Evolutionary conservation across 495 filamentous ascomycete genomes (phyloP).

Genomic region (Collariella sp.): DNA sequence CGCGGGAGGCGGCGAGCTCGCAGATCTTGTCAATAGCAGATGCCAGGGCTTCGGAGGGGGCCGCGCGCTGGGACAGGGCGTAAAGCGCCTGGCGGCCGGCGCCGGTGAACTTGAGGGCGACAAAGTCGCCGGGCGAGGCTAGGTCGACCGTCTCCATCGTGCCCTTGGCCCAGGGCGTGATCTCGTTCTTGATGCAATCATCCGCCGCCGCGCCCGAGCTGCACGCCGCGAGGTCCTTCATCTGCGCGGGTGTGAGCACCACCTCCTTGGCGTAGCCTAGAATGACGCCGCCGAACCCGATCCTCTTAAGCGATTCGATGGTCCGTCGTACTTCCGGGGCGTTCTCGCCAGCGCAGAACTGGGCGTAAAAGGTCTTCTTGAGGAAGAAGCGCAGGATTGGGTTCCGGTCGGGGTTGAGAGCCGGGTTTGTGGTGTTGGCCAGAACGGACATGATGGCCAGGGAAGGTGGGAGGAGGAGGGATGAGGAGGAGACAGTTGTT

Average conservation of each 20-base stretch:
- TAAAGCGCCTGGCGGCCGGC: constrained; percentile 70
- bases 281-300: constrained; percentile 71
- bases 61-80: constrained; percentile 47
- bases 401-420: constrained; percentile 52
- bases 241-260: constrained; percentile 48
- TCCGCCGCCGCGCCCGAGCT: constrained; percentile 28
- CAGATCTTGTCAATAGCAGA: constrained; percentile 68
- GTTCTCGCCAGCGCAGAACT: constrained; percentile 76
- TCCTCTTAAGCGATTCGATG: constrained; percentile 48
- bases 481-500: constrained; percentile 71
- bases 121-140: constrained; percentile 67
- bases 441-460: constrained; percentile 60
- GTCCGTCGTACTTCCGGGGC: constrained; percentile 51
- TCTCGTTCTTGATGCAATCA: constrained; percentile 48
- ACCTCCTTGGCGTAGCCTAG: constrained; percentile 71
- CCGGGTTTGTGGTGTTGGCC: constrained; percentile 54
- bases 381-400: constrained; percentile 49
- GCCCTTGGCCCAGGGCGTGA: constrained; percentile 64
- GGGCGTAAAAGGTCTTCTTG: constrained; percentile 71
- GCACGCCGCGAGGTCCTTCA: constrained; percentile 29
- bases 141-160: constrained; percentile 70
- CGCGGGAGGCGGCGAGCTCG: constrained; percentile 58
- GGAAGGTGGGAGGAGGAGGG: constrained; percentile 59
- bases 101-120: constrained; percentile 90
- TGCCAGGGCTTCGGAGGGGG: constrained; percentile 54